Base-by-base conservation (phyloP, 306 rosid genomes). In the Begonia loranthoides region DNA sequence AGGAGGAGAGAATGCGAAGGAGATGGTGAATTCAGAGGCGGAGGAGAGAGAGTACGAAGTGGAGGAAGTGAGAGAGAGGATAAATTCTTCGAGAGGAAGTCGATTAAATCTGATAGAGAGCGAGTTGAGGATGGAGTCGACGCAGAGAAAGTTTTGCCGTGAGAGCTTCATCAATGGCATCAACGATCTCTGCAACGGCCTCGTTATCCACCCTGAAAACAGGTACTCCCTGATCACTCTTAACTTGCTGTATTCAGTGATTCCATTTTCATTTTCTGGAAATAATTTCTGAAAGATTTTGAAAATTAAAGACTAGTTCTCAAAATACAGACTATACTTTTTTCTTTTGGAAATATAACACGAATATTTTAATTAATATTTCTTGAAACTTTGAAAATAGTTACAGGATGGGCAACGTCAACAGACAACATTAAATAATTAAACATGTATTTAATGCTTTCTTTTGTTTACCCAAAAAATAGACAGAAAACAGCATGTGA, bases 11-110 rank as follows among this genome's bases (percentile, higher is more conserved):
- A 28, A 52, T 13, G 9, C 40, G n/a, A 6, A 43, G 50, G 24
- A 50, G 10, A 19, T 9, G 55, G 7, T 15, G 24, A 13, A 15
- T 10, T 0, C 33, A 24, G 15, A 41, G 4, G 17, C 56, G 17
- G 51, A 24, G 3, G 80, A 56, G 47, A 64, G 57, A 11, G 85
- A 82, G 38, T 90, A 72, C 9, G 64, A 72, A 59, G 62, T 82
- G 28, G 80, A 80, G 57, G 77, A 77, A 16, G 12, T 82, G 19
- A 61, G 68, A 7, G 95, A 90, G 0, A 56, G 83, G 57, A 47
- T 85, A 38, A 74, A 63, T 21, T 80, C 97, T 51, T 82, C 97
- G n/a, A 24, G 79, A 10, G 94, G 83, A 16, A 90, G 97, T 71
- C 67, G 79, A 13, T 76, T 90, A 57, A 16, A 82, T 55, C 65